These are phyloP conservation scores for Aplosporella prunicola DNA, from an alignment of 2,329 filamentous ascomycete species.

Conservation along the genomic window DNA sequence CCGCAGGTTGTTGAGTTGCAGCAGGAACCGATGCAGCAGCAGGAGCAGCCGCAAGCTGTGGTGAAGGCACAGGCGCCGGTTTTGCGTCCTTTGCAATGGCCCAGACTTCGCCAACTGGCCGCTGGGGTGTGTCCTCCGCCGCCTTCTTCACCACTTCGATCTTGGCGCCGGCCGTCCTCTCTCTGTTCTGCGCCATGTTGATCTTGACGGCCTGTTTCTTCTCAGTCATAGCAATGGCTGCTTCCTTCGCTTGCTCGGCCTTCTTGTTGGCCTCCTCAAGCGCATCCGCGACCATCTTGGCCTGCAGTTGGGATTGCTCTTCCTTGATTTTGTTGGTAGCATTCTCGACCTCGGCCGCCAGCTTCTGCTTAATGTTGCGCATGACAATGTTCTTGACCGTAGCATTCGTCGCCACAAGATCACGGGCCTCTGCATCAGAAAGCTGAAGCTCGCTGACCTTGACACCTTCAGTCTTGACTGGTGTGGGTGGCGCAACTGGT, in stretches of 20 bases:
- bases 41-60: conserved; percentile 7
- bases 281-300: conserved; percentile 15
- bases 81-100: conserved; percentile 63
- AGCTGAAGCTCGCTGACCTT: conserved; percentile 27
- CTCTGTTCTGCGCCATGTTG: conserved; percentile 68
- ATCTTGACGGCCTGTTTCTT: conserved; percentile 67
- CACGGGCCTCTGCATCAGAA: conserved; percentile 40
- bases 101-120: conserved; percentile 80
- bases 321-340: conserved; percentile 27
- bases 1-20: conserved; percentile 8
- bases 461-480: conserved; percentile 18
- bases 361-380: conserved; percentile 48
- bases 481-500: conserved; percentile 22
- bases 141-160: conserved; percentile 71
- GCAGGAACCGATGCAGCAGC: conserved; percentile 6
- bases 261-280: conserved; percentile 30
- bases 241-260: conserved; percentile 41
- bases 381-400: conserved; percentile 40
- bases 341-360: conserved; percentile 31
- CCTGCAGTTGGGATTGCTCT: conserved; percentile 19
- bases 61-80: conserved; percentile 17
- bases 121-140: conserved; percentile 73
- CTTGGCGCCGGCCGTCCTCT: conserved; percentile 57
- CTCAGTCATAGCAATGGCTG: conserved; percentile 56
- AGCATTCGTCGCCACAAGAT: conserved; percentile 42